Conservation (phyloP, 1,139 yeast species). For the Diutina pseudorugosa region DNA sequence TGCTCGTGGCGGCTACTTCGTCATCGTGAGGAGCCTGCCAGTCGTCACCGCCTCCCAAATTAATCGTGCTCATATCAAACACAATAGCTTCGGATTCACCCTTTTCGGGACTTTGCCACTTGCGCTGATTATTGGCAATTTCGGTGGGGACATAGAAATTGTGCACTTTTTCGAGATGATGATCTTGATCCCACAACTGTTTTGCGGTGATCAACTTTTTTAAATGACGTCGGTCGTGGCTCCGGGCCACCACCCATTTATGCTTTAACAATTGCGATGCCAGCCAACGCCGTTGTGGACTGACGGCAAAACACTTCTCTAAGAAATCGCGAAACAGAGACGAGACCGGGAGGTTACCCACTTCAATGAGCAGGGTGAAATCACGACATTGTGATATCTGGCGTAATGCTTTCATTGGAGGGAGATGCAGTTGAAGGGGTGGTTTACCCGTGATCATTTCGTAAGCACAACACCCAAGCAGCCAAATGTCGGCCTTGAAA, state of each 20-base stretch:
- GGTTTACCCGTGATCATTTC: constrained; percentile 80
- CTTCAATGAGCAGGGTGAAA: constrained; percentile 20
- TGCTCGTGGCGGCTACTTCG: neutral
- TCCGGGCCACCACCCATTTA: constrained; percentile 23
- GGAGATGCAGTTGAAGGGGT: constrained; percentile 55
- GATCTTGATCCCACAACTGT: constrained; percentile 30
- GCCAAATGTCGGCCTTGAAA: constrained; percentile 90
- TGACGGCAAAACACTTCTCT: constrained; percentile 47
- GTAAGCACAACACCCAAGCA: constrained; percentile 81
- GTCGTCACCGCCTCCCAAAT: neutral
- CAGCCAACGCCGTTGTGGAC: constrained; percentile 45
- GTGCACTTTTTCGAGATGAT: constrained; percentile 21
- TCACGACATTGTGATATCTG: constrained; percentile 33
- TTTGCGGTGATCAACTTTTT: constrained; percentile 26
- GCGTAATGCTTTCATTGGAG: constrained; percentile 68
- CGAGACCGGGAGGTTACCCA: constrained; percentile 15
- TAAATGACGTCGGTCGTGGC: constrained; percentile 12
- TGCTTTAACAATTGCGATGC: constrained; percentile 51
- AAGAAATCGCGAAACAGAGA: constrained; percentile 42
- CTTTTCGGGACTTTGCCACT: constrained; percentile 15
- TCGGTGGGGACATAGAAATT: constrained; percentile 32
- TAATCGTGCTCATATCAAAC: constrained; percentile 24
- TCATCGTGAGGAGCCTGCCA: neutral
- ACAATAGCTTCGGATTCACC: constrained; percentile 15
- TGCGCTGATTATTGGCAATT: constrained; percentile 20